Evolutionary conservation across 2,329 filamentous ascomycete species (phyloP).

Genomic region (Colletotrichum liaoningense): DNA sequence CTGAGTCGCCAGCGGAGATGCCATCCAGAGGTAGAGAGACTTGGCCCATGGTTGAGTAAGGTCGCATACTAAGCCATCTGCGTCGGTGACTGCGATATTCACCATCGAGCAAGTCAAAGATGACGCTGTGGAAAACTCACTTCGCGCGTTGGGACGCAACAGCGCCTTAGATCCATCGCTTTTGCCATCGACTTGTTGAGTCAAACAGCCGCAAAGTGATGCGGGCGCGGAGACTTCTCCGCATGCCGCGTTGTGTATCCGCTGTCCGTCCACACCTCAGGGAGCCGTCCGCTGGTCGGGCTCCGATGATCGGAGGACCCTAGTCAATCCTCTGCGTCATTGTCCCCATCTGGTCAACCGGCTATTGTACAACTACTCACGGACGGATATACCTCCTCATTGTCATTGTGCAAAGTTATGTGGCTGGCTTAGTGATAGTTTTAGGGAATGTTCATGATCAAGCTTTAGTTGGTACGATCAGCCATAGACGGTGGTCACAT

Average conservation of each 20-base stretch:
- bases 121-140: neutral
- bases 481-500: no score
- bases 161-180: neutral
- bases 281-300: neutral
- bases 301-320: conserved; percentile 26
- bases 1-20: neutral
- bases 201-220: neutral
- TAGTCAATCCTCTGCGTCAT: neutral
- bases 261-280: no score
- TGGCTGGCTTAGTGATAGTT: no score
- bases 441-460: no score
- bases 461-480: no score
- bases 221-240: conserved; percentile 17
- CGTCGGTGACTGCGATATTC: neutral
- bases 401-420: neutral
- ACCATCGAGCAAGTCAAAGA: neutral
- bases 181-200: neutral
- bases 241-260: neutral
- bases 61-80: conserved; percentile 12
- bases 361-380: no score
- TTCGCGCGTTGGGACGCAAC: neutral
- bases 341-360: neutral
- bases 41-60: neutral
- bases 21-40: neutral
- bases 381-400: neutral